Conservation (phyloP, 2,329 filamentous ascomycete genomes). For the Colletotrichum sp. region DNA sequence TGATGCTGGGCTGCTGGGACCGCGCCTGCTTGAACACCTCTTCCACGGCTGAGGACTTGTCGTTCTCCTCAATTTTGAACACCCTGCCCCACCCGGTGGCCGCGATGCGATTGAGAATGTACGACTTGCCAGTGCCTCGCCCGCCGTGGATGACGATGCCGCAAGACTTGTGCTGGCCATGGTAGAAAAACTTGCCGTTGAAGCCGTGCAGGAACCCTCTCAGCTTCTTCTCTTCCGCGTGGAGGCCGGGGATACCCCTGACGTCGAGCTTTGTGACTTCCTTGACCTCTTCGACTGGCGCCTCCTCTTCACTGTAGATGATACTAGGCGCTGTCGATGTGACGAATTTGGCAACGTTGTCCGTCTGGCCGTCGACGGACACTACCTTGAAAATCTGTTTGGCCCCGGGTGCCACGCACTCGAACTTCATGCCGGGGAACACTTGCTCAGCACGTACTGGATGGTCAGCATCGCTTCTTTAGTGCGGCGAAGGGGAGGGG, state of each 20-base stretch:
- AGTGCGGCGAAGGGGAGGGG: not conserved
- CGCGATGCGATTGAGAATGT: conserved; percentile 72
- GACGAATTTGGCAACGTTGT: conserved; percentile 50
- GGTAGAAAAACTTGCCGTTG: conserved; percentile 37
- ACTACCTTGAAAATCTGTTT: conserved; percentile 65
- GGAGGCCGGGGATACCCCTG: conserved; percentile 70
- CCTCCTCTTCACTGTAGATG: not conserved
- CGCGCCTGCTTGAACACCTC: conserved; percentile 74
- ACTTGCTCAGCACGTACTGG: conserved; percentile 70
- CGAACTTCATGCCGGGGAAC: conserved; percentile 73
- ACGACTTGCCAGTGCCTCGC: conserved; percentile 83
- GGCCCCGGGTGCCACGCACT: conserved; percentile 60
- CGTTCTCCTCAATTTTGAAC: conserved; percentile 60
- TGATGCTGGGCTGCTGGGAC: conserved; percentile 73
- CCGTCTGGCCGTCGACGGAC: conserved; percentile 58
- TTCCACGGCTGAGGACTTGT: conserved; percentile 65
- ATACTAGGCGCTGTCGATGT: conserved; percentile 30
- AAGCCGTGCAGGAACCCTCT: conserved; percentile 70
- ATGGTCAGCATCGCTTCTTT: conserved; percentile 11
- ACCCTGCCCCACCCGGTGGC: conserved; percentile 74
- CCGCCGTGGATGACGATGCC: conserved; percentile 81
- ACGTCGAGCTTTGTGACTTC: conserved; percentile 42
- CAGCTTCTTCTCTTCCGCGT: conserved; percentile 65
- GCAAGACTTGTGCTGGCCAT: conserved; percentile 44
- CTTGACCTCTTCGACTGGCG: conserved; percentile 17